Percentiles rank a stretch among this genome's conserved stretches.
Conservation (phyloP, 257 asterid genomes). For the Prunella vulgaris region DNA sequence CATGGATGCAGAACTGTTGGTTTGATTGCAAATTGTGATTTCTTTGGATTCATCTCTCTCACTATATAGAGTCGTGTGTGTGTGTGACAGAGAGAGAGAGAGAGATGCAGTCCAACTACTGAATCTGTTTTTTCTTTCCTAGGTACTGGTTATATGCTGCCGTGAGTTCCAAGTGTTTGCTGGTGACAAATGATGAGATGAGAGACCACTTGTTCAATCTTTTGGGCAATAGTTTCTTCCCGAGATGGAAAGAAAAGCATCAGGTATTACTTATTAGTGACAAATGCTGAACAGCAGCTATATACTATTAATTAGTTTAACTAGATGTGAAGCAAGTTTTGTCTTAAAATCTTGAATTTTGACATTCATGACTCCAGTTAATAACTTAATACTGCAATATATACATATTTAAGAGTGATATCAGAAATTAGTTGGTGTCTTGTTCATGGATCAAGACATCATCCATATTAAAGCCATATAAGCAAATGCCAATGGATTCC, state of each 20-base stretch:
- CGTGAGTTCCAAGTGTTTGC: conserved; percentile 64
- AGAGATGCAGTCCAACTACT: background rate
- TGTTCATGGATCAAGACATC: background rate
- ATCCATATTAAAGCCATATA: background rate
- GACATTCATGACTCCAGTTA: background rate
- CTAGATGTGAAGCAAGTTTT: background rate
- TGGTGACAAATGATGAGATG: conserved; percentile 88
- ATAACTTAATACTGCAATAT: background rate
- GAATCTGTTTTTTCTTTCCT: conserved; percentile 7
- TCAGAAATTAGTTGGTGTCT: background rate
- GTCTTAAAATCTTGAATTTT: background rate
- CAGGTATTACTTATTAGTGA: conserved; percentile 50
- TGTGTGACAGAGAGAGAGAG: background rate
- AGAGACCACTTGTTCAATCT: conserved; percentile 80
- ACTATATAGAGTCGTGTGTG: background rate
- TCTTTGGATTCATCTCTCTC: too few species aligned
- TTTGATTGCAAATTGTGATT: too few species aligned
- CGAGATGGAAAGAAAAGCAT: conserved; percentile 90
- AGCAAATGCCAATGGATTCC: background rate
- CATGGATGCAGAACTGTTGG: too few species aligned
- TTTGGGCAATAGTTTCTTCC: conserved; percentile 69
- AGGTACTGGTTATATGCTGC: conserved; percentile 95
- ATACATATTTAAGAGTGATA: background rate
- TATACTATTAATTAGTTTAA: background rate
- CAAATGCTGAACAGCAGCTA: background rate